Evolutionary conservation across 1,139 yeast genomes (phyloP), one percentile per base, ranked within the genome.

Genomic region (Saccharomyces uvarum): DNA sequence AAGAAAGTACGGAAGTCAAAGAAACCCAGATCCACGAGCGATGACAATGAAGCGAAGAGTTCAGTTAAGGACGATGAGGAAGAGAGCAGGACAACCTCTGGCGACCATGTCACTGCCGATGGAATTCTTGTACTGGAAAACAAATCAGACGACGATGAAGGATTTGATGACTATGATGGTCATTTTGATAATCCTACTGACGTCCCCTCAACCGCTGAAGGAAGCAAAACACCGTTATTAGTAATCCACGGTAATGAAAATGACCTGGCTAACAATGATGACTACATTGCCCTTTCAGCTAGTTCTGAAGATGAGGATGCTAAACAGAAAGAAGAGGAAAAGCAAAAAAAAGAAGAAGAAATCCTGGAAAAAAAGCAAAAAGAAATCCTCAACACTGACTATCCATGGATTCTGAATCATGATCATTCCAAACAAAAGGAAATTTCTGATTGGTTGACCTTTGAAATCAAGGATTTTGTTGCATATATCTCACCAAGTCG

Each of bases 401-500:
- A 75, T 63, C 96, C 97, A 0, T 89, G 97, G 97, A 79, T 88
- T 33, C 76, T 83, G 56, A 82, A 84, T 59, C 87, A 84, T 62
- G 90, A 86, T 62, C 93, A 86, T 66, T 83, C 89, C 1, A 79
- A 75, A 53, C 89, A 86, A 67, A 78, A 80, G 64, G 95, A 86
- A 61, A 81, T 90, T 31, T 86, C 93, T 1, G 96, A 88, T 63
- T 88, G 96, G 95, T 76, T 93, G 24, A 88, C 96, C 1, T 76
- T 81, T 72, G 99, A 93, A 69, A 88, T 95, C 63, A 81, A 80
- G 62, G 97, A 90, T 65, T 93, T 91, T 69, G 88, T 88, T 42
- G 81, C 83, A 49, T 93, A 90, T 68, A 84, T 93, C 46, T 88
- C 97, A 0, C 99, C 99, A 0, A 84, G 95, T 1, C 80, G 77